These are phyloP conservation scores for Xanthoparmelia taractica DNA, from an alignment of 495 filamentous ascomycete genomes.

Conservation along the genomic window DNA sequence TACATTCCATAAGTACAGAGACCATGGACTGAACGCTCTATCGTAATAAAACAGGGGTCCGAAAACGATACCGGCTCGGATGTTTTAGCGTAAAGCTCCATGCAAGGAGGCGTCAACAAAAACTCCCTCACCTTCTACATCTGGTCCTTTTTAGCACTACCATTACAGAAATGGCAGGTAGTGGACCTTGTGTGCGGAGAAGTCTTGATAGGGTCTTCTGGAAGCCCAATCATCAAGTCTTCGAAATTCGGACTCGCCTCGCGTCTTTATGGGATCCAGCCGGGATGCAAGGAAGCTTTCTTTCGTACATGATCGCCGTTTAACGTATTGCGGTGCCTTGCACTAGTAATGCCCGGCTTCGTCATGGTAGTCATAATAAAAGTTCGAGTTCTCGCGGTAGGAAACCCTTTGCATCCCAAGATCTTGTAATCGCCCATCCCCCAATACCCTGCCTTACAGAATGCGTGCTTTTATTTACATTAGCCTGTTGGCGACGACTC, in stretches of 20 bases:
- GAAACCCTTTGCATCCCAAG: neutral
- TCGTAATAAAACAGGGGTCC: neutral
- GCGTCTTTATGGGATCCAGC: neutral
- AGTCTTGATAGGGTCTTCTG: neutral
- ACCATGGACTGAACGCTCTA: neutral
- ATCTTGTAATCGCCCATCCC: neutral
- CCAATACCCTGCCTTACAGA: neutral
- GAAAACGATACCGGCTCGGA: neutral
- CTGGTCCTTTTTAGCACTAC: neutral
- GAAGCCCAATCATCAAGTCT: neutral
- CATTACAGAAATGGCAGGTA: slow-evolving; percentile 6
- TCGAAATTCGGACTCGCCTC: neutral
- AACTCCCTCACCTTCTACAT: neutral
- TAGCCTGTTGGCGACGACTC: slow-evolving; percentile 5
- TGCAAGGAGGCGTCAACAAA: neutral
- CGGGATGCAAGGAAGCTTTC: neutral
- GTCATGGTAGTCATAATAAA: neutral
- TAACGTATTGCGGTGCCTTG: neutral
- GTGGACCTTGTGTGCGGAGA: neutral
- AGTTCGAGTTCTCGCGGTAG: neutral
- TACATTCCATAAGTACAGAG: too few relatives aligned
- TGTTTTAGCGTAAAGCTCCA: neutral
- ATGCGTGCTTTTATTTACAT: slow-evolving; percentile 16
- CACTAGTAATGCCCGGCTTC: neutral
- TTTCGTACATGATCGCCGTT: neutral